Conservation (phyloP, 106 monocot species). For the Dendrobium nobile region DNA sequence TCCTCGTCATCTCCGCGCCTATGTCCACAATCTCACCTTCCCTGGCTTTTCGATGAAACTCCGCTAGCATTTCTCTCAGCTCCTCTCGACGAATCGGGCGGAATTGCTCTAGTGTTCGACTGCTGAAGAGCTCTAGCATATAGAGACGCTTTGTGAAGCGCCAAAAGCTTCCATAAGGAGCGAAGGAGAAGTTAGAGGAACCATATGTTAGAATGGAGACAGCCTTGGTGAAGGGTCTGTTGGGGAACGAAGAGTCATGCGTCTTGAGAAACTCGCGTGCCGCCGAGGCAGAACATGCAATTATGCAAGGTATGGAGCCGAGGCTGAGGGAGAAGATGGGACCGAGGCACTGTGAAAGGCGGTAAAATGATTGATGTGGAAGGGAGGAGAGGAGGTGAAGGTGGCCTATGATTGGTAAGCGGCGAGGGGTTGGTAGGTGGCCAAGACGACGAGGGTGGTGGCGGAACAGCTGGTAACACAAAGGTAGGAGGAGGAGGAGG, state of each 20-base stretch:
- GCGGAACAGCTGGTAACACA: neutral
- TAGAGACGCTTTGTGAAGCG: slow-evolving; percentile 36
- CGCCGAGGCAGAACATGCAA: slow-evolving; percentile 20
- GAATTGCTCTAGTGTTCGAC: slow-evolving; percentile 35
- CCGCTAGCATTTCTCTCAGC: neutral
- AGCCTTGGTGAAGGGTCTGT: slow-evolving; percentile 22
- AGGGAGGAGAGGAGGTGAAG: slow-evolving; percentile 39
- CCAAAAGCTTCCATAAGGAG: slow-evolving; percentile 4
- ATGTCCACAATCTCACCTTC: slow-evolving; percentile 10
- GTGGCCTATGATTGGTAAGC: slow-evolving; percentile 48
- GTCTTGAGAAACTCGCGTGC: slow-evolving; percentile 22
- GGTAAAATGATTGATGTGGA: slow-evolving; percentile 43
- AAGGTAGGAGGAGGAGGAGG: neutral
- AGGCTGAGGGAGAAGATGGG: slow-evolving; percentile 37
- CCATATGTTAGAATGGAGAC: slow-evolving; percentile 23
- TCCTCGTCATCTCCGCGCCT: slow-evolving; percentile 23
- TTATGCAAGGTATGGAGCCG: slow-evolving; percentile 26
- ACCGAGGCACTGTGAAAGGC: slow-evolving; percentile 24
- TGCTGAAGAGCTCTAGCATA: slow-evolving; percentile 26
- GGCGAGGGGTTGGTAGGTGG: slow-evolving; percentile 25
- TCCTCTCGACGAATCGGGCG: slow-evolving; percentile 20
- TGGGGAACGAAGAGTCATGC: slow-evolving; percentile 28
- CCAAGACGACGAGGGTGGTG: neutral
- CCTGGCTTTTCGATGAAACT: slow-evolving; percentile 4
- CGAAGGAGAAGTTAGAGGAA: slow-evolving; percentile 3